Conservation (phyloP, 164 flowering plant species). For the Litsea cubeba region DNA sequence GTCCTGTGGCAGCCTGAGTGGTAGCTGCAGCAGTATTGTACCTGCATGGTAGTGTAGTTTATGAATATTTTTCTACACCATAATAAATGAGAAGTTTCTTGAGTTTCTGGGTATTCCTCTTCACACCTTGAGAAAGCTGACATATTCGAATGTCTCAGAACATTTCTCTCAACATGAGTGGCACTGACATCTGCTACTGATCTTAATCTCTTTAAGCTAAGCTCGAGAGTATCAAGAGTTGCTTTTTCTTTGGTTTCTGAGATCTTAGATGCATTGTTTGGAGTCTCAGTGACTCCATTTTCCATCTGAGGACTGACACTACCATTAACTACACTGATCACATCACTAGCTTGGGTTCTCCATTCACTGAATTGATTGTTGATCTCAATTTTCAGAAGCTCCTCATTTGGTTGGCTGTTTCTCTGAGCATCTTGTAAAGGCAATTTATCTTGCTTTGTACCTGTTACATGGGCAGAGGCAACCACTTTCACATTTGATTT, state of each 20-base stretch:
- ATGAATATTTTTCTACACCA: not conserved
- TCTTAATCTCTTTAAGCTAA: constrained; percentile 45
- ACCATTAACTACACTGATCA: constrained; percentile 14
- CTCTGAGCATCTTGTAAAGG: constrained; percentile 14
- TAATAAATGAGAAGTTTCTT: not conserved
- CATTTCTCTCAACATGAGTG: constrained; percentile 33
- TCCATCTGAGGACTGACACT: constrained; percentile 15
- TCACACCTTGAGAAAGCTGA: constrained; percentile 82
- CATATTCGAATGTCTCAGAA: constrained; percentile 60
- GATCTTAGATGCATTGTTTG: constrained; percentile 21
- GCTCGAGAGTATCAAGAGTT: constrained; percentile 28
- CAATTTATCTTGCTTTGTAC: constrained; percentile 22
- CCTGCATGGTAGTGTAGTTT: constrained; percentile 34
- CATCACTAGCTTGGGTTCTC: constrained; percentile 17
- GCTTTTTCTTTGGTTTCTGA: constrained; percentile 26
- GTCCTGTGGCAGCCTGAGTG: constrained; percentile 49
- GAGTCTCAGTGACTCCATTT: constrained; percentile 17
- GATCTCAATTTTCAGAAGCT: constrained; percentile 16
- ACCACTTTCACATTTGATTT: constrained; percentile 24
- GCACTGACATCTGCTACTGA: constrained; percentile 29
- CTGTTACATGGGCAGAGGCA: constrained; percentile 9
- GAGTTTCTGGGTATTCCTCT: not conserved
- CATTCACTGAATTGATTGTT: constrained; percentile 19
- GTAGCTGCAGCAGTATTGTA: constrained; percentile 47
- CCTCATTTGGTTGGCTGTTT: constrained; percentile 24